Percentiles rank a stretch among this genome's conserved stretches.
phyloP scores from a whole-genome alignment of 2,329 filamentous ascomycete species.

The Penicillium griseofulvum region DNA sequence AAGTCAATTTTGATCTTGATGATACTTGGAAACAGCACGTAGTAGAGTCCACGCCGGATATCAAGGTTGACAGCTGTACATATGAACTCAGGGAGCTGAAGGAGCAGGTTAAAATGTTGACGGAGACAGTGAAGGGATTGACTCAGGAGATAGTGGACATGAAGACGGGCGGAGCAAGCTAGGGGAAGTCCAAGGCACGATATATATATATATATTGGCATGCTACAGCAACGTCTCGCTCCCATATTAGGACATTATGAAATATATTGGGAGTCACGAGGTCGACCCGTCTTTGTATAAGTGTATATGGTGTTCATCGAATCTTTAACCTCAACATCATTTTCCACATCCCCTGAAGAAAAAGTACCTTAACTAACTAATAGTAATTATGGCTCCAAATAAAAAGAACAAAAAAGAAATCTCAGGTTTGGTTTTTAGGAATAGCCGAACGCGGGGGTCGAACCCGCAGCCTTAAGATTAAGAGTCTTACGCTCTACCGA shows the following conservation, averaged over 20 bases:
- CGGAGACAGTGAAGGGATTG: constrained; percentile 63
- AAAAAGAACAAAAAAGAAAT: constrained; percentile 7
- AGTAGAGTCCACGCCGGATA: constrained; percentile 70
- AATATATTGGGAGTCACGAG: no score
- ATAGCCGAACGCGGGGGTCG: constrained; percentile 44
- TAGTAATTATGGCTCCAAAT: not conserved
- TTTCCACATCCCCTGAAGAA: no score
- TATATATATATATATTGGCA: no score
- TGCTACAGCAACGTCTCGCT: no score
- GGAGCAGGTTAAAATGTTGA: constrained; percentile 59
- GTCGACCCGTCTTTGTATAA: not conserved
- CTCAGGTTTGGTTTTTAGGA: constrained; percentile 18
- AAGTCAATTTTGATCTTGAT: constrained; percentile 76
- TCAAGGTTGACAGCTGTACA: constrained; percentile 75
- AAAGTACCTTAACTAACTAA: no score
- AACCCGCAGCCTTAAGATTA: constrained; percentile 48
- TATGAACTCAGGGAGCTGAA: constrained; percentile 55
- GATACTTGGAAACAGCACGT: constrained; percentile 79
- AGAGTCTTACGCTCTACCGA: constrained; percentile 51
- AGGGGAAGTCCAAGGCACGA: not conserved
- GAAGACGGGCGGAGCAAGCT: not conserved
- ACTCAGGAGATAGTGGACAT: constrained; percentile 21
- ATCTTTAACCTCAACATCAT: not conserved
- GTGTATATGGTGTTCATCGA: no score
- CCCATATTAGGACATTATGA: no score